A percentile compares a stretch with the other conserved stretches of the same genome.
phyloP scores from a whole-genome alignment of 2,329 filamentous ascomycete genomes.

The Colletotrichum sp. region DNA sequence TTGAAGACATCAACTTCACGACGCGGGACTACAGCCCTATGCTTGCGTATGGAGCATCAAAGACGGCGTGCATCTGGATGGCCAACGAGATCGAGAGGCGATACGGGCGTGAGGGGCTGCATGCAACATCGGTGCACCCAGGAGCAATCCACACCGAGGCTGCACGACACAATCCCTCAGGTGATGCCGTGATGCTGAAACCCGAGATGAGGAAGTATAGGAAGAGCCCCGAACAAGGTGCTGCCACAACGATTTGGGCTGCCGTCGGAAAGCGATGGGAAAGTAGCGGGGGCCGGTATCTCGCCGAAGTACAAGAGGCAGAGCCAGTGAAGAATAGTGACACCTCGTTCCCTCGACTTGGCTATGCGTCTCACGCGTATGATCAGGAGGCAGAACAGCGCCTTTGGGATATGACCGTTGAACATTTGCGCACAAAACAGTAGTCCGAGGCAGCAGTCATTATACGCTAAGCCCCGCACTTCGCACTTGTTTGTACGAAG shows the following conservation, averaged over 20 bases:
- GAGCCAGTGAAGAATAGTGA: background rate
- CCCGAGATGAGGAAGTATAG: background rate
- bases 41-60: slow-evolving; percentile 41
- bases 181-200: slow-evolving; percentile 1
- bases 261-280: slow-evolving; percentile 45
- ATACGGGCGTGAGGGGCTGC: slow-evolving; percentile 47
- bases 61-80: slow-evolving; percentile 40
- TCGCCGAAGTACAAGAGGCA: slow-evolving; percentile 41
- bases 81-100: slow-evolving; percentile 55
- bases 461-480: too few species aligned
- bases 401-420: background rate
- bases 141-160: slow-evolving; percentile 41
- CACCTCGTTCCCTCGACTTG: background rate
- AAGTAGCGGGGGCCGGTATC: slow-evolving; percentile 49
- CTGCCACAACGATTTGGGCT: slow-evolving; percentile 51
- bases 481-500: too few species aligned
- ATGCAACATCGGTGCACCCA: slow-evolving; percentile 50
- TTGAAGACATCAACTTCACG: slow-evolving; percentile 10
- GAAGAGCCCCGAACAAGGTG: slow-evolving; percentile 45
- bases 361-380: background rate
- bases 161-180: background rate
- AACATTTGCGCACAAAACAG: background rate
- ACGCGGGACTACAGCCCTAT: slow-evolving; percentile 35
- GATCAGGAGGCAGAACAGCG: background rate
- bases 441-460: background rate